These are phyloP conservation scores for Fusarium penzigii DNA, from an alignment of 2,329 filamentous ascomycete genomes.

Conservation along the genomic window DNA sequence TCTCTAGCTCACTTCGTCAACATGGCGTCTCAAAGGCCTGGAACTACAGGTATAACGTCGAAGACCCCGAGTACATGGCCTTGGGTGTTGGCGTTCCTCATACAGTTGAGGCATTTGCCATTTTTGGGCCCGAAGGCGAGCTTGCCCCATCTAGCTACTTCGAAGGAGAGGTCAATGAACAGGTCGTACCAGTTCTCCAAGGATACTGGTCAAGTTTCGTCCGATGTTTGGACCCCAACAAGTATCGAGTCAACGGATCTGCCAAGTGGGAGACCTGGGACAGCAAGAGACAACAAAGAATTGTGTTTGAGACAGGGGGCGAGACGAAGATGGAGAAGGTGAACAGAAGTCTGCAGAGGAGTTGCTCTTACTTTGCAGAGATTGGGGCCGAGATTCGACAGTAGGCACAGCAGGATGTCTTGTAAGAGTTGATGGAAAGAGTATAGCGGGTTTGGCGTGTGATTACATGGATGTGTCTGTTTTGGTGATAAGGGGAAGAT, in stretches of 20 bases:
- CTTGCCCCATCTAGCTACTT: constrained; percentile 58
- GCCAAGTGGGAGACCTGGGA: constrained; percentile 46
- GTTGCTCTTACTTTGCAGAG: constrained; percentile 24
- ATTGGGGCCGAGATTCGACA: constrained; percentile 21
- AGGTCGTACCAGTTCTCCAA: constrained; percentile 62
- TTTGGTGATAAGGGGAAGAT: too few species aligned
- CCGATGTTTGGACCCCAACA: constrained; percentile 64
- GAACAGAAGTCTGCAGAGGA: constrained; percentile 23
- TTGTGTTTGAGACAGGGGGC: constrained; percentile 43
- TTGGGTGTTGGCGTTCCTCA: constrained; percentile 66
- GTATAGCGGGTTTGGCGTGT: too few species aligned
- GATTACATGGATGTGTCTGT: too few species aligned
- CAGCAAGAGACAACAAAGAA: constrained; percentile 27
- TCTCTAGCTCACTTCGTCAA: constrained; percentile 30
- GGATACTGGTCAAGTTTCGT: constrained; percentile 78
- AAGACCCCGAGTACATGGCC: constrained; percentile 54
- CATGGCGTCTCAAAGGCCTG: constrained; percentile 49
- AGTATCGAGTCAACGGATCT: constrained; percentile 31
- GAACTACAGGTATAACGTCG: constrained; percentile 71
- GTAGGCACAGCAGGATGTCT: neutral
- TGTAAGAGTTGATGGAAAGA: neutral
- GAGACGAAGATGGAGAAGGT: constrained; percentile 43
- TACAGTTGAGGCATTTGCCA: constrained; percentile 64
- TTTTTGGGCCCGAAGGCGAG: constrained; percentile 60
- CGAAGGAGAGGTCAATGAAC: constrained; percentile 51